phyloP scores from a whole-genome alignment of 2,329 filamentous ascomycete genomes.

The Aspergillus cejpii region DNA sequence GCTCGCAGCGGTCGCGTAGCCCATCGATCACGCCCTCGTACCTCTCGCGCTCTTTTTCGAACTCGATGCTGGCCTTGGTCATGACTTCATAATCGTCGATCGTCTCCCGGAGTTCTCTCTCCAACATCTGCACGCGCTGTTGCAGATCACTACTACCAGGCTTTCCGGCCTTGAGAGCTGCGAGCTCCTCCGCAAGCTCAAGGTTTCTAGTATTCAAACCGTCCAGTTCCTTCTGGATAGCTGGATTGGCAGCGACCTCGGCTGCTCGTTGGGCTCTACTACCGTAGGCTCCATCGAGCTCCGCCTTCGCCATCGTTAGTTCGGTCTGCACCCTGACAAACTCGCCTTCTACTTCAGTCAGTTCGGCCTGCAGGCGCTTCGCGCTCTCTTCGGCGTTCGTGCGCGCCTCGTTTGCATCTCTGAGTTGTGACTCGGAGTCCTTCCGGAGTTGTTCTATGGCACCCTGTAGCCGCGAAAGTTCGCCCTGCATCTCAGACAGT shows the following conservation, averaged over 20 bases:
- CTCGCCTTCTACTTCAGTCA: constrained; percentile 53
- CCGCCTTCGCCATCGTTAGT: constrained; percentile 81
- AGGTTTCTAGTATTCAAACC: constrained; percentile 46
- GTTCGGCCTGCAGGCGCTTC: constrained; percentile 43
- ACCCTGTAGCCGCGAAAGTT: constrained; percentile 10
- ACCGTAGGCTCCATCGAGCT: constrained; percentile 92
- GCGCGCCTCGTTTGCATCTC: constrained; percentile 25
- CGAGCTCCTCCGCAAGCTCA: constrained; percentile 44
- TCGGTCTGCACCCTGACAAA: constrained; percentile 64
- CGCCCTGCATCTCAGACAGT: constrained; percentile 50
- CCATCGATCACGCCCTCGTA: constrained; percentile 59
- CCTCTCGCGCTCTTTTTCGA: constrained; percentile 62
- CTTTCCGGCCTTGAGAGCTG: constrained; percentile 35
- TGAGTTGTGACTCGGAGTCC: constrained; percentile 29
- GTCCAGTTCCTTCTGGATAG: constrained; percentile 55
- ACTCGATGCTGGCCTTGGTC: constrained; percentile 62
- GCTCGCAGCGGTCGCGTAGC: constrained; percentile 57
- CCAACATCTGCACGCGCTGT: constrained; percentile 49
- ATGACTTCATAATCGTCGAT: constrained; percentile 64
- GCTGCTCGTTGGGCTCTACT: constrained; percentile 61
- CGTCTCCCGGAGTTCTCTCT: constrained; percentile 61
- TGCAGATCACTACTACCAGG: constrained; percentile 36
- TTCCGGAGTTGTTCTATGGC: constrained; percentile 24
- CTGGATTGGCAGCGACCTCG: constrained; percentile 55
- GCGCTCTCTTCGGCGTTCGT: constrained; percentile 34